A percentile compares a stretch with the other conserved stretches of the same genome.
These are phyloP conservation scores for Komagataella phaffii DNA, from an alignment of 805 yeast species.

Conservation along the genomic window DNA sequence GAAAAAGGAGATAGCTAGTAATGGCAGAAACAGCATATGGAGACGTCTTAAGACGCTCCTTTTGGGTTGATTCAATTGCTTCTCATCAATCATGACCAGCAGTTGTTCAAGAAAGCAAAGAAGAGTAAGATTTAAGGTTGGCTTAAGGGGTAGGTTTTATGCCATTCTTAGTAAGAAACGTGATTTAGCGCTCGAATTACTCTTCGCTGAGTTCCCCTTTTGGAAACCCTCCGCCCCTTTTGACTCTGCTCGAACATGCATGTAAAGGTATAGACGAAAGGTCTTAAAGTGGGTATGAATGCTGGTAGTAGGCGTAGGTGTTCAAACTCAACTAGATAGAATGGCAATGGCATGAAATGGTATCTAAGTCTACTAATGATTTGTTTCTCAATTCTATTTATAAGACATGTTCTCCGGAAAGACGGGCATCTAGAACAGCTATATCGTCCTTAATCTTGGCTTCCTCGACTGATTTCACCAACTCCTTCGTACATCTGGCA, in stretches of 20 bases:
- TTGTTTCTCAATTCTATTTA: not conserved
- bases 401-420: conserved; percentile 8
- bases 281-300: too few species aligned
- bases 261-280: too few species aligned
- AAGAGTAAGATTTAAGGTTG: not conserved
- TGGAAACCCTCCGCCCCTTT: too few species aligned
- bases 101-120: not conserved
- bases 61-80: not conserved
- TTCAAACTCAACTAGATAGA: not conserved
- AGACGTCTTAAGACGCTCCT: not conserved
- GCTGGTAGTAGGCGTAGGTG: too few species aligned
- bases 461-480: conserved; percentile 92
- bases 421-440: conserved; percentile 61
- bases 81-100: not conserved
- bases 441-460: conserved; percentile 82
- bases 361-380: not conserved
- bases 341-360: not conserved
- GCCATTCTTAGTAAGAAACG: not conserved
- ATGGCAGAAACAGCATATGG: not conserved
- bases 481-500: conserved; percentile 91
- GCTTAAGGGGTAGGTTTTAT: not conserved
- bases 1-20: not conserved
- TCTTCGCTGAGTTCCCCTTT: too few species aligned
- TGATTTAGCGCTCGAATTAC: not conserved
- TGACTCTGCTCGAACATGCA: too few species aligned